Conservation (phyloP, 352 stramenopile species). For the Pythium coloratum region DNA sequence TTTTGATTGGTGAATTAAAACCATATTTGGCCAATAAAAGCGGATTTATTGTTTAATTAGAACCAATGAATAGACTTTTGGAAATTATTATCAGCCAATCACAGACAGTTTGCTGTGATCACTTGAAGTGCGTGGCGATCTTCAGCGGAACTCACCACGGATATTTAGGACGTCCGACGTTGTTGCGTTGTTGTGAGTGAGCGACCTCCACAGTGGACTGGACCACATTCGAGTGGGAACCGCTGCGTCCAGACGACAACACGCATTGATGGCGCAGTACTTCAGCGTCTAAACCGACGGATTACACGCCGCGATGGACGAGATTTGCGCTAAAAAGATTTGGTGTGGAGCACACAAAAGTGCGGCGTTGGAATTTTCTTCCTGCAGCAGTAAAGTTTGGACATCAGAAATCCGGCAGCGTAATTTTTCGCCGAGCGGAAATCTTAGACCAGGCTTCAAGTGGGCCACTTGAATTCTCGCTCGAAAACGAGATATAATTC, state of each 20-base stretch:
- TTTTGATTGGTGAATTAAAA: background rate
- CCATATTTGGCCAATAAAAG: background rate
- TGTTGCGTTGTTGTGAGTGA: too few relatives aligned
- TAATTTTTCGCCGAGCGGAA: background rate
- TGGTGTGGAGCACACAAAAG: background rate
- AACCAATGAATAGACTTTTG: background rate
- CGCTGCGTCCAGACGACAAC: too few relatives aligned
- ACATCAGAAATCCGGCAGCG: too few relatives aligned
- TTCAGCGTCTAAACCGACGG: background rate
- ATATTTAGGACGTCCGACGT: too few relatives aligned
- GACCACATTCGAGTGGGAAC: too few relatives aligned
- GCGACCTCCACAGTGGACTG: too few relatives aligned
- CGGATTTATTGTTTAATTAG: background rate
- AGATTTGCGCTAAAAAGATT: background rate
- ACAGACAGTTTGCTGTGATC: background rate
- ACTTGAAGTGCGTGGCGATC: constrained; percentile 1
- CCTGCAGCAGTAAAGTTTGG: too few relatives aligned
- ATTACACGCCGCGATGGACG: background rate
- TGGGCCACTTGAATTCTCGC: background rate
- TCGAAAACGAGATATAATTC: background rate
- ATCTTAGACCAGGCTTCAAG: background rate
- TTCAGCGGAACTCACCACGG: background rate
- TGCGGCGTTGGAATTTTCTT: too few relatives aligned
- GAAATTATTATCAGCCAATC: background rate
- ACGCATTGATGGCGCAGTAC: too few relatives aligned